phyloP scores from a whole-genome alignment of 805 yeast genomes.

The Helenozyma rhizophorensis region DNA sequence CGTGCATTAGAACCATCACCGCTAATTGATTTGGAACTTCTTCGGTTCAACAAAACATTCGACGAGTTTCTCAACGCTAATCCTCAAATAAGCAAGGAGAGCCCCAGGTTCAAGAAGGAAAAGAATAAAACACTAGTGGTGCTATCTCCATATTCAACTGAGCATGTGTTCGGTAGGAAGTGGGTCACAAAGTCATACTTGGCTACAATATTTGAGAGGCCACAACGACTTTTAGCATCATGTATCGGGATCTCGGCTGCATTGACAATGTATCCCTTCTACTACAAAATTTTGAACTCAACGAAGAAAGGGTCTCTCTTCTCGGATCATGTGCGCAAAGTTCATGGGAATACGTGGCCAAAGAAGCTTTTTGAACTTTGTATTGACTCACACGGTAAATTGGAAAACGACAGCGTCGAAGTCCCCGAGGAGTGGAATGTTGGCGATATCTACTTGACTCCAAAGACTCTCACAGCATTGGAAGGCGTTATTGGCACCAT shows the following conservation, averaged over 20 bases:
- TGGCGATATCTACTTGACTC: constrained; percentile 74
- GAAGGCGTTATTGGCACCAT: constrained; percentile 76
- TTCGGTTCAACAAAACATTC: constrained; percentile 39
- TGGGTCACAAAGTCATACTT: constrained; percentile 72
- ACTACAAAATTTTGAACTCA: constrained; percentile 47
- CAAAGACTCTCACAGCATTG: constrained; percentile 62
- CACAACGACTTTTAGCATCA: constrained; percentile 71
- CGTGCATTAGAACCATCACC: constrained; percentile 29
- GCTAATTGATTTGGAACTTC: constrained; percentile 30
- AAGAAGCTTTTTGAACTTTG: constrained; percentile 54
- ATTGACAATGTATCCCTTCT: constrained; percentile 59
- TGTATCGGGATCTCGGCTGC: constrained; percentile 81
- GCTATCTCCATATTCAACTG: constrained; percentile 63
- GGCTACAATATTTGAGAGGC: constrained; percentile 74
- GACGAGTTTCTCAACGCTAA: constrained; percentile 39
- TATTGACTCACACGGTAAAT: constrained; percentile 50
- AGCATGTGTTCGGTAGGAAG: constrained; percentile 67
- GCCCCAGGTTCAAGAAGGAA: constrained; percentile 32
- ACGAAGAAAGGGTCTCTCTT: constrained; percentile 45
- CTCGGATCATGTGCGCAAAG: constrained; percentile 57
- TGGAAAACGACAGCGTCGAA: constrained; percentile 54
- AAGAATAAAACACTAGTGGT: constrained; percentile 53
- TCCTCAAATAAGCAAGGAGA: constrained; percentile 37
- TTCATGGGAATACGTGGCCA: constrained; percentile 79
- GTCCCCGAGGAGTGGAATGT: constrained; percentile 80